Evolutionary conservation across 2,329 filamentous ascomycete species (phyloP), one percentile per base, ranked within the genome.

Genomic region (Ophiostoma pallidulum): DNA sequence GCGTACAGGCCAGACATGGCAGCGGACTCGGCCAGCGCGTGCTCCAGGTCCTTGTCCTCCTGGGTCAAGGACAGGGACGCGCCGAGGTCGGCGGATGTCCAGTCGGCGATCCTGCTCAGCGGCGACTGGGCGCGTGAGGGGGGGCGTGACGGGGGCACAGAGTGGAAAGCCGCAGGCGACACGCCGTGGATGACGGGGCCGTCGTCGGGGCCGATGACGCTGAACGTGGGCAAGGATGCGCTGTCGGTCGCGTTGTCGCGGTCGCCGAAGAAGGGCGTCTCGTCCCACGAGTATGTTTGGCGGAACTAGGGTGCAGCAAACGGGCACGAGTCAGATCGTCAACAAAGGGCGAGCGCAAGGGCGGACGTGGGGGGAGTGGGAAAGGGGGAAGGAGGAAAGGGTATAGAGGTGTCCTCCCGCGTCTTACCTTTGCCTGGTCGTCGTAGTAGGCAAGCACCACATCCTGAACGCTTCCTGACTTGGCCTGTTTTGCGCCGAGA

Each of bases 51-150:
- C 41, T 70, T 69, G 48, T 82, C 76, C 53, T 75, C 74, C 48
- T 74, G 67, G 10, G 63, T 60, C 29, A 59, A 53, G 20, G 58
- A 65, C 28, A 48, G 62, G 3, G 62, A 62, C 4, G 56, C 50
- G 24, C 51, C 52, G 12, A 20, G 19, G 24, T 24, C 45, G 18
- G 24, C 24, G 3, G 65, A 62, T 48, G 66, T 65, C 64, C 72
- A 71, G 45, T 77, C 71, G 54, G 70, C 63, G 52, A 75, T 63
- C 55, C 65, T 73, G 59, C 71, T 67, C 50, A 80, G 59, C 8
- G 78, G 77, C 29, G 78, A 81, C 56, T 69, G 70, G 53, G 72
- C 72, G 60, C 78, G 67, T 19, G 79, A 82, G 2, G 79, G 79
- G n/a, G 79, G 79, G 48, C 78, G 70, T 16, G 79, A 80, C 0